Evolutionary conservation across 2,329 filamentous ascomycete genomes (phyloP), one percentile per base, ranked within the genome.

Genomic region (Talaromyces islandicus): DNA sequence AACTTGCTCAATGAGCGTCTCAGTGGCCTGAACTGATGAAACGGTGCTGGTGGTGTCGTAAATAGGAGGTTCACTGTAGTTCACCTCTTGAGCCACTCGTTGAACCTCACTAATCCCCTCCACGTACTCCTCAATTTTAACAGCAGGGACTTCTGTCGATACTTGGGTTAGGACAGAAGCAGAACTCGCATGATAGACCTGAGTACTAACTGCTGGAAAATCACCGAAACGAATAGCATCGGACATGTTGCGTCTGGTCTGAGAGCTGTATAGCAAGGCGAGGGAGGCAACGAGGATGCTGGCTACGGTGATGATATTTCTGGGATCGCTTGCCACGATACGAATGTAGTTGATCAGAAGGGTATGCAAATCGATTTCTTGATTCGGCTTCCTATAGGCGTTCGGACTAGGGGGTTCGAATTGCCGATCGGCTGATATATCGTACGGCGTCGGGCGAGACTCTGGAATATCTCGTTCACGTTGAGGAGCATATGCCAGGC

Each of bases 291-390:
- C 71, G 4, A 81, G 61, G 9, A 77, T 69, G 35, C 85, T 79
- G 19, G 77, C 71, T 11, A 84, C 70, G 30, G 59, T 61, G 9
- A 61, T 50, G 17, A 61, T 54, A 65, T 86, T 86, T 41, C 80
- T 77, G 52, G 75, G 75, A 64, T 87, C 84, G 51, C 76, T 76
- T 2, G 80, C 74, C 21, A 85, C 70, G 1, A 84, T 71, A 25
- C 78, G 72, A 19, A 85, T 60, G 64, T 84, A 85, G 66, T 84
- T 85, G 61, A 76, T 73, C 51, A 85, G 62, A 14, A 85, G 71
- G 0, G 79, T 78, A 17, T 76, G 73, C 0, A 86, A 71, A 2
- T 82, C 82, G 21, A 85, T 76, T 17, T 85, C 76, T 2, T 67
- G 61, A 7, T 41, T 57, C 14, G 32, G 14, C 12, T 54, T 54